A percentile compares a stretch with the other conserved stretches of the same genome.
These are phyloP conservation scores for Lactarius indigo DNA, from an alignment of 768 basidiomycete genomes.

Conservation along the genomic window DNA sequence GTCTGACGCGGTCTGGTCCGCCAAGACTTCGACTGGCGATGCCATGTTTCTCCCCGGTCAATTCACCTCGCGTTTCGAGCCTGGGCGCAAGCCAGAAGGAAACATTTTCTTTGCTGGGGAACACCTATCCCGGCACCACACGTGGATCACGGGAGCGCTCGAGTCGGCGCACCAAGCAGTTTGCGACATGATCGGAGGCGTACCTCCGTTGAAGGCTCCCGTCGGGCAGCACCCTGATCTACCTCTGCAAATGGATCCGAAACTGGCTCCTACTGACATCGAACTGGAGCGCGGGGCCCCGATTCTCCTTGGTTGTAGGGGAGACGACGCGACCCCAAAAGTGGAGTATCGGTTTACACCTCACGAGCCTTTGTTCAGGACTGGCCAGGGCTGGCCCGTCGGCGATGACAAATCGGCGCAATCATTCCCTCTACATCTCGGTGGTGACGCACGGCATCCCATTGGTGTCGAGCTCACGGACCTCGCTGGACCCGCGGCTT, in stretches of 20 bases:
- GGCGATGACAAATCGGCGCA: neutral
- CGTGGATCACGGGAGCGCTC: conserved; percentile 32
- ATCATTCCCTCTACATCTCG: neutral
- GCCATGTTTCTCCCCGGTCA: conserved; percentile 34
- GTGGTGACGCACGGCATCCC: neutral
- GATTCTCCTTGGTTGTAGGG: neutral
- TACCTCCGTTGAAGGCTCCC: neutral
- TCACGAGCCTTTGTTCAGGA: neutral
- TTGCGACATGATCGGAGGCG: neutral
- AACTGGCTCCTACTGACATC: neutral
- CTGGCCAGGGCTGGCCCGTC: neutral
- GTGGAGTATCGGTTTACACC: neutral
- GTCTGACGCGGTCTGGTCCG: conserved; percentile 29
- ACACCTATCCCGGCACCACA: conserved; percentile 31
- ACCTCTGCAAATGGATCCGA: neutral
- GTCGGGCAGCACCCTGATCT: neutral
- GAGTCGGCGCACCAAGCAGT: conserved; percentile 13
- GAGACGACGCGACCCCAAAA: neutral
- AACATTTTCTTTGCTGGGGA: conserved; percentile 31
- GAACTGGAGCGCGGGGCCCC: neutral
- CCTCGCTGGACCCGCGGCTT: neutral
- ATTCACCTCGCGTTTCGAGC: conserved; percentile 27
- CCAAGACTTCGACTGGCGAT: conserved; percentile 28
- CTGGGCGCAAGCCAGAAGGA: conserved; percentile 26
- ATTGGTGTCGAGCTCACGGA: neutral